Percentiles rank a stretch among this genome's conserved stretches.
Evolutionary conservation across 495 filamentous ascomycete species (phyloP).

Genomic region (Sabuloglossum arenarium): DNA sequence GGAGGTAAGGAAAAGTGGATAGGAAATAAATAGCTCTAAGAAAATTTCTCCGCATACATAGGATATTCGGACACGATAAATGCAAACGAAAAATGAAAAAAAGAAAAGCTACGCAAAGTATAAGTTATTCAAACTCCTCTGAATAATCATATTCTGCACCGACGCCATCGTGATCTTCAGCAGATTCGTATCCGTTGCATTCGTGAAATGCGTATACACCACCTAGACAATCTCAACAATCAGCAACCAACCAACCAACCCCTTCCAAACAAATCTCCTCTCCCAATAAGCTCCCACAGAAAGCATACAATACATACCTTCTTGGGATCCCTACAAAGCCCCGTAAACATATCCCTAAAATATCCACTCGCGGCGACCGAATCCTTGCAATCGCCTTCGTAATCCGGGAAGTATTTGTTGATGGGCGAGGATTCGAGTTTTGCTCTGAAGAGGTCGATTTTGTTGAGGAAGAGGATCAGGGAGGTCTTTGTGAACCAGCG

Average conservation of each 20-base stretch:
- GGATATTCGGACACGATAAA: no score
- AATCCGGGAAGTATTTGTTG: constrained; percentile 84
- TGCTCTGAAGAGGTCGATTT: constrained; percentile 94
- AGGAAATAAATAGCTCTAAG: no score
- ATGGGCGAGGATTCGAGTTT: constrained; percentile 69
- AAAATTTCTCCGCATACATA: no score
- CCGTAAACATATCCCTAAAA: constrained; percentile 76
- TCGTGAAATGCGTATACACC: constrained; percentile 85
- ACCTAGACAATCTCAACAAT: constrained; percentile 32
- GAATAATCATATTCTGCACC: constrained; percentile 98
- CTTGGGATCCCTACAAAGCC: constrained; percentile 61
- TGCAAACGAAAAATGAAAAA: no score
- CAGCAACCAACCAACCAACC: no score
- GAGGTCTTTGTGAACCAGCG: constrained; percentile 94
- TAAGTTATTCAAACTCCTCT: constrained; percentile 49
- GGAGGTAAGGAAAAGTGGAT: no score
- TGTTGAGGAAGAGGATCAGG: constrained; percentile 96
- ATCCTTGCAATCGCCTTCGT: constrained; percentile 36
- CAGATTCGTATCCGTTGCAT: constrained; percentile 86
- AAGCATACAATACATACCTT: constrained; percentile 17
- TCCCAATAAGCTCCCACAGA: background rate
- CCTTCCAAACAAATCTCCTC: background rate
- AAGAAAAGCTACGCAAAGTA: background rate
- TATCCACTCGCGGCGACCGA: constrained; percentile 49
- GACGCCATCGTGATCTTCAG: constrained; percentile 94